Evolutionary conservation across 2,329 filamentous ascomycete species (phyloP), one percentile per base, ranked within the genome.

Genomic region (Trichoderma brevicompactum): DNA sequence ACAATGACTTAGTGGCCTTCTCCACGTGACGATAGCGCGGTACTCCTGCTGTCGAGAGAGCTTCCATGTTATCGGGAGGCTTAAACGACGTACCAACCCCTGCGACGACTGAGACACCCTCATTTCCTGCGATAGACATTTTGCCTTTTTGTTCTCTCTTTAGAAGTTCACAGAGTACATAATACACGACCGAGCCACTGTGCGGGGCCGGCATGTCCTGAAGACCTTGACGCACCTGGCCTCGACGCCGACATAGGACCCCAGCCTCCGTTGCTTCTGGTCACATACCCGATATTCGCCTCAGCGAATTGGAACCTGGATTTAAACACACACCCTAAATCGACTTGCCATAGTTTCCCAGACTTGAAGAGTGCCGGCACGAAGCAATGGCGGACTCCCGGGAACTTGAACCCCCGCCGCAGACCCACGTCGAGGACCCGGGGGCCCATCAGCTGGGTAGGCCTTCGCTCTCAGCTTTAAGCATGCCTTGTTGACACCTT

Each of bases 381-480:
- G n/a, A 52, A 17, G 34, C 44, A 64, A 78, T 78, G 76, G 49
- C 74, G 40, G 71, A 72, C 52, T 60, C 71, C 32, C 72, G 74
- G 60, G 73, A 69, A 52, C 72, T 77, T 41, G 74, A 76, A 55
- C 74, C 74, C 65, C 76, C 76, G 19, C 71, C 70, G 49, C 74
- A 76, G 46, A 68, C 68, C 63, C 72, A 72, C 34, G 67, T 79
- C 38, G 78, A 81, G 49, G 86, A 88, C 70, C 81, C 86, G 55
- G 87, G 86, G 70, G 86, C 86, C 49, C 86, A 82, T 73, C 85
- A 88, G 65, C 78, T 88, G 82, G 87, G 88, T 74, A 40, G 69
- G 46, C 13, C 19, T 38, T 63, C 9, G 17, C 49, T 54, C 49
- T 46, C 43, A 34, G 41, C 36, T 7, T n/a, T 62, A 15, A 38